Evolutionary conservation across 257 asterid species (phyloP).

Genomic region (Thymus mandschuricus): DNA sequence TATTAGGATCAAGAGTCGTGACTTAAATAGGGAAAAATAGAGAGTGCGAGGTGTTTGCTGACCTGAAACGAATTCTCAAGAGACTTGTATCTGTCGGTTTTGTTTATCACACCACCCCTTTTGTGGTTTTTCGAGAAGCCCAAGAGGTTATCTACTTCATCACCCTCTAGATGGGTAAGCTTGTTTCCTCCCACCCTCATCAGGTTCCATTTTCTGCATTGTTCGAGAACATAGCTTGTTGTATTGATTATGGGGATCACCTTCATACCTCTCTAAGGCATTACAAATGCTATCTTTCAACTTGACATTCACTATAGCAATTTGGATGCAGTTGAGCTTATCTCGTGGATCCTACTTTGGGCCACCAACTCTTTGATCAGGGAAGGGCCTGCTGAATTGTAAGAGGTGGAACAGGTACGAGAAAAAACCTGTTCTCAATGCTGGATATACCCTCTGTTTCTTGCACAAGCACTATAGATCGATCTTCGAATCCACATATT

Average conservation of each 20-base stretch:
- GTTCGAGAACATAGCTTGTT: slow-evolving; percentile 49
- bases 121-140: slow-evolving; percentile 92
- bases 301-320: slow-evolving; percentile 52
- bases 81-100: slow-evolving; percentile 82
- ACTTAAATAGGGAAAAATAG: background rate
- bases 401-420: slow-evolving; percentile 57
- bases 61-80: slow-evolving; percentile 96
- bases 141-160: slow-evolving; percentile 74
- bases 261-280: slow-evolving; percentile 49
- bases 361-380: slow-evolving; percentile 61
- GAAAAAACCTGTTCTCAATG: slow-evolving; percentile 52
- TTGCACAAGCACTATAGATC: slow-evolving; percentile 50
- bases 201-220: slow-evolving; percentile 88
- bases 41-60: background rate
- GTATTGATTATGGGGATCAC: slow-evolving; percentile 61
- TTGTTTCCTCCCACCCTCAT: slow-evolving; percentile 91
- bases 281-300: slow-evolving; percentile 49
- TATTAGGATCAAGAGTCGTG: slow-evolving; percentile 3
- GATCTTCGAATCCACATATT: slow-evolving; percentile 60
- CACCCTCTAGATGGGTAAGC: slow-evolving; percentile 84
- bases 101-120: slow-evolving; percentile 87
- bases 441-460: slow-evolving; percentile 74
- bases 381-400: slow-evolving; percentile 63
- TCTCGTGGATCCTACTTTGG: slow-evolving; percentile 59
- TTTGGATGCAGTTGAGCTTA: slow-evolving; percentile 60